Evolutionary conservation across 768 basidiomycete genomes (phyloP).

Genomic region (Suillus discolor): DNA sequence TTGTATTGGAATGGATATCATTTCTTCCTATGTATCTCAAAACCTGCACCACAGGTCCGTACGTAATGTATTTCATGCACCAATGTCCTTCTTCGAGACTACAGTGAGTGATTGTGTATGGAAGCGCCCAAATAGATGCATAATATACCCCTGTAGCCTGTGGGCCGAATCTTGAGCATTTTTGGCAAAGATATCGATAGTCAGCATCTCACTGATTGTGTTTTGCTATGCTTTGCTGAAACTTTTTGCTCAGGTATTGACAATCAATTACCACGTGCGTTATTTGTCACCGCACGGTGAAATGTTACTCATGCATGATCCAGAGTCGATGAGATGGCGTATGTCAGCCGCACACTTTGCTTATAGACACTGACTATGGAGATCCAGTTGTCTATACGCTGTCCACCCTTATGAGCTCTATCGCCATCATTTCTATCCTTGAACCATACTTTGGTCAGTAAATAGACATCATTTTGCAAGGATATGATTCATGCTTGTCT

Average conservation of each 20-base stretch:
- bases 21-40: constrained; percentile 61
- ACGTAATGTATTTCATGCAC: constrained; percentile 62
- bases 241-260: constrained; percentile 40
- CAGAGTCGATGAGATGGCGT: constrained; percentile 63
- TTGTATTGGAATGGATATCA: constrained; percentile 53
- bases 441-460: constrained; percentile 63
- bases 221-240: neutral
- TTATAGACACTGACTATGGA: constrained; percentile 3
- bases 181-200: constrained; percentile 74
- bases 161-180: constrained; percentile 60
- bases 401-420: constrained; percentile 51
- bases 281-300: neutral
- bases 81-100: constrained; percentile 78
- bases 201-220: constrained; percentile 23
- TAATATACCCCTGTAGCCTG: constrained; percentile 38
- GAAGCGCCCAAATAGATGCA: neutral
- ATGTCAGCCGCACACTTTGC: neutral
- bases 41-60: constrained; percentile 63
- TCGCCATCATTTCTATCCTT: constrained; percentile 57
- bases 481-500: neutral
- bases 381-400: constrained; percentile 50
- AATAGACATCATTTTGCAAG: neutral
- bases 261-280: constrained; percentile 56
- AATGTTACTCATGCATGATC: neutral
- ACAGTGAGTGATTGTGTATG: constrained; percentile 39